A percentile compares a stretch with the other conserved stretches of the same genome.
phyloP scores from a whole-genome alignment of 257 asterid species.

The Solanum commersonii region DNA sequence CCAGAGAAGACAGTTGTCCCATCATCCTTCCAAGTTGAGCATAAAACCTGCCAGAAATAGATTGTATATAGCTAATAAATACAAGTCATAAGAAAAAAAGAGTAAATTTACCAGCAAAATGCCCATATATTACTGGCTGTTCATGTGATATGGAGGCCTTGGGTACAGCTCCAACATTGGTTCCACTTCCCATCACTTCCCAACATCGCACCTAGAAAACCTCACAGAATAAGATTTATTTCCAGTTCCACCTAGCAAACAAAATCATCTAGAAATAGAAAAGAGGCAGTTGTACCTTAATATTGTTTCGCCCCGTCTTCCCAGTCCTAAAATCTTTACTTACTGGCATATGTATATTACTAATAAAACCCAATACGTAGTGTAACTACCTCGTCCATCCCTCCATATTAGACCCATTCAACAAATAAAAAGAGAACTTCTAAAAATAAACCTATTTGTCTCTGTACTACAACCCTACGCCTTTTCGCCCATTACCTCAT shows the following conservation, averaged over 20 bases:
- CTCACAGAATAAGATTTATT: not conserved
- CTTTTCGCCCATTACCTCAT: not conserved
- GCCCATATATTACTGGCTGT: constrained; percentile 53
- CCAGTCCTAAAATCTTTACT: not conserved
- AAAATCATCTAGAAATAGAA: not conserved
- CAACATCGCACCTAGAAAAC: constrained; percentile 81
- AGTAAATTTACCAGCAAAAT: not conserved
- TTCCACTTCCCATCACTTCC: constrained; percentile 72
- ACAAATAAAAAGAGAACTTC: not conserved
- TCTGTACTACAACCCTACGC: not conserved
- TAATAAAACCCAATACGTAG: not conserved
- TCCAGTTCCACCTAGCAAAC: not conserved
- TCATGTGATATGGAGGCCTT: constrained; percentile 84
- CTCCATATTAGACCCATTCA: not conserved
- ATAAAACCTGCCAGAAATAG: constrained; percentile 54
- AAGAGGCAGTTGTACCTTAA: not conserved
- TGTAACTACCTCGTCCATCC: not conserved
- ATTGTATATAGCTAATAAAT: not conserved
- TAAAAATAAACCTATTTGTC: not conserved
- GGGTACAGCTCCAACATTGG: constrained; percentile 45
- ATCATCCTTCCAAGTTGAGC: constrained; percentile 97
- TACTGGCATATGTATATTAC: not conserved
- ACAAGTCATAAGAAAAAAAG: not conserved
- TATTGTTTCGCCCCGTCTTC: not conserved
- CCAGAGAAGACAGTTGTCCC: constrained; percentile 96